A percentile compares a stretch with the other conserved stretches of the same genome.
Conservation (phyloP, 371 early-diverging fungal species). For the Capniomyces stellatus region DNA sequence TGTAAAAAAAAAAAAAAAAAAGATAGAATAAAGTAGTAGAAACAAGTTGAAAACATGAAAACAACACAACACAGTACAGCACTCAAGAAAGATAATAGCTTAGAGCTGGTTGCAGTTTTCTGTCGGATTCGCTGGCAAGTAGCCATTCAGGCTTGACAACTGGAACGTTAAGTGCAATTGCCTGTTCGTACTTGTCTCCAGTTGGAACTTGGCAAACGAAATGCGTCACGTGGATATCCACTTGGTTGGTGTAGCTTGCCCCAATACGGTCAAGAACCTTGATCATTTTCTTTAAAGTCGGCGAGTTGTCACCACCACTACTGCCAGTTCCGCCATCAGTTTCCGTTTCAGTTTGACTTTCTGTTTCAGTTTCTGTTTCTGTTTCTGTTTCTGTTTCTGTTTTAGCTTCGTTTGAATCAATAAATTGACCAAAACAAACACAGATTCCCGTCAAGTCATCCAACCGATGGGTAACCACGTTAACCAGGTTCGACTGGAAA, state of each 20-base stretch:
- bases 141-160: constrained; percentile 87
- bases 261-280: constrained; percentile 64
- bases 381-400: background rate
- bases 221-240: constrained; percentile 81
- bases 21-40: too few relatives aligned
- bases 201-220: constrained; percentile 64
- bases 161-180: constrained; percentile 73
- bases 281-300: constrained; percentile 37
- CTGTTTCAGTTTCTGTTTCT: background rate
- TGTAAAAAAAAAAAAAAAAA: too few relatives aligned
- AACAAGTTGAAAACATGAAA: too few relatives aligned
- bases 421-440: constrained; percentile 78
- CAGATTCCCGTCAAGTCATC: constrained; percentile 89
- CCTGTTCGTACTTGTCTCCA: constrained; percentile 72
- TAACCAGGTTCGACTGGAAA: constrained; percentile 52
- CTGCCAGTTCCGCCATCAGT: background rate
- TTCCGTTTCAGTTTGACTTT: background rate
- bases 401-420: constrained; percentile 30
- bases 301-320: constrained; percentile 7
- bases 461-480: constrained; percentile 68
- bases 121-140: constrained; percentile 69
- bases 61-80: too few relatives aligned
- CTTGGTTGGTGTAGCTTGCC: constrained; percentile 66
- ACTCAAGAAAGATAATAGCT: constrained; percentile 11
- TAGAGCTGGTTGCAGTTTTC: constrained; percentile 59